Percentiles rank a stretch among this genome's conserved stretches.
Evolutionary conservation across 225 moss, liverwort and hornwort species (phyloP).

Genomic region (Bryoerythrophyllum caledonicum): DNA sequence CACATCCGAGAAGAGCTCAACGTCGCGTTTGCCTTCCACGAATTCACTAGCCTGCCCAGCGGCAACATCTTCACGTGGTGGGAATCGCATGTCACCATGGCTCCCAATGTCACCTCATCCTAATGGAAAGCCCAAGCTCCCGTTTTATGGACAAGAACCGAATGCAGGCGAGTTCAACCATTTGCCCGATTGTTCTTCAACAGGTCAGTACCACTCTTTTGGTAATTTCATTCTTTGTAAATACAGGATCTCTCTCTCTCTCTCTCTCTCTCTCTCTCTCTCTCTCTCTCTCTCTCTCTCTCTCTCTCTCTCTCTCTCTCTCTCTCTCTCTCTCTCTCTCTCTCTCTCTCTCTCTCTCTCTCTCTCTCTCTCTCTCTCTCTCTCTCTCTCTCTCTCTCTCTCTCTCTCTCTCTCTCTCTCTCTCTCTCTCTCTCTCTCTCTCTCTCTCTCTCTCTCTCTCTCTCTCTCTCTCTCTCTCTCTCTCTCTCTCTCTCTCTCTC

Average conservation of each 20-base stretch:
- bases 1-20: constrained; percentile 76
- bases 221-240: background rate
- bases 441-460: too few relatives aligned
- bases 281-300: too few relatives aligned
- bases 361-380: too few relatives aligned
- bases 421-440: too few relatives aligned
- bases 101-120: background rate
- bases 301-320: too few relatives aligned
- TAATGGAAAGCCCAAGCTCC: background rate
- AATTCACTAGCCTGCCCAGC: constrained; percentile 66
- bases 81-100: constrained; percentile 40
- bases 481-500: too few relatives aligned
- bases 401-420: too few relatives aligned
- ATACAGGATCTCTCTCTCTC: background rate
- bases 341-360: too few relatives aligned
- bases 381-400: too few relatives aligned
- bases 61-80: constrained; percentile 63
- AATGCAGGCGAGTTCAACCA: constrained; percentile 4
- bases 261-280: too few relatives aligned
- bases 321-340: too few relatives aligned
- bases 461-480: too few relatives aligned
- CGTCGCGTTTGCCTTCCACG: constrained; percentile 70
- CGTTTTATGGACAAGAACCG: background rate
- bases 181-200: constrained; percentile 1
- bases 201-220: background rate